Base-by-base conservation (phyloP, 768 basidiomycete species). In the Agaricus subrufescens region DNA sequence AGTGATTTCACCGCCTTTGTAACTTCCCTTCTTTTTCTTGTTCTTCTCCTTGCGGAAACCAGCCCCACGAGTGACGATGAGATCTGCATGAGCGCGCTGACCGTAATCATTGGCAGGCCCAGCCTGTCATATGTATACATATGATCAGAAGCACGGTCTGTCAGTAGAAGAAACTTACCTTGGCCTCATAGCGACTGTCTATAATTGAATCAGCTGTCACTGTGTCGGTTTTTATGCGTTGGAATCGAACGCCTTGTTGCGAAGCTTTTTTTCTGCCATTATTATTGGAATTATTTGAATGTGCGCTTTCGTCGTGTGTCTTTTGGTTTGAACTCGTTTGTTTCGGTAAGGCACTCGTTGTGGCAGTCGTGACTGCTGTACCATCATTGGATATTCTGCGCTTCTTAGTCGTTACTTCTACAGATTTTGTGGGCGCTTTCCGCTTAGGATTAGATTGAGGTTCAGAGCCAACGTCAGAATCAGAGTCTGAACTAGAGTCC, bases 21-120 rank as follows among this genome's bases (percentile, higher is more conserved):
- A 98, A 58, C 88, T 93, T 3, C 94, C 96, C 63, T 90, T 78
- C 75, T 99, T 99, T 75, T 98, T 98, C 83, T 98, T 99, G 75
- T 97, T 98, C 74, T 99, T 99, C 79, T 97, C 96, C 72, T 98
- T 99, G 53, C 94, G 82, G 78, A 99, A 99, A 2, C 93, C 93
- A 47, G 91, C 88, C 2, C 96, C 96, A 1, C 94, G 83, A 3
- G 96, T 98, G 27, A 94, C 90, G 60, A 96, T 88, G 59, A 99
- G 75, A 70, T 98, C 97, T 39, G 80, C 78, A 61, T 86, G 85
- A 0, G 96, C 96, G 53, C 79, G 80, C 30, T 84, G 86, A 19
- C 96, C 96, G 62, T 99, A 99, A 67, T 98, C 97, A 59, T 86
- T 86, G 25, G 60, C 60, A 1, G 76, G 75, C 0, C 82, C 91